Percentiles rank a stretch among this genome's conserved stretches.
Conservation (phyloP, 176 grass and related monocot species). For the Rhynchospora breviuscula region DNA sequence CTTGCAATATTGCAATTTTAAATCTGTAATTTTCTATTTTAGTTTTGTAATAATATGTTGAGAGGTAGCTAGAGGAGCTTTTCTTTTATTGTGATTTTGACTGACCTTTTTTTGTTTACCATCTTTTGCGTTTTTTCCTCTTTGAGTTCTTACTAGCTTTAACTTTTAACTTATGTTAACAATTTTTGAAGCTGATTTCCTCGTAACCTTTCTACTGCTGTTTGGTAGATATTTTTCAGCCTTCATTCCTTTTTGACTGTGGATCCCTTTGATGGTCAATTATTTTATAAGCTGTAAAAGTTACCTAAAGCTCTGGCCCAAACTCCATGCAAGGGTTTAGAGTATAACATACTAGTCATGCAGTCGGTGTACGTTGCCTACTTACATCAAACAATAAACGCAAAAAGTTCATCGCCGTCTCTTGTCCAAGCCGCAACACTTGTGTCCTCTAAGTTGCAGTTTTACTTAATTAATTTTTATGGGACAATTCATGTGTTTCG, state of each 20-base stretch:
- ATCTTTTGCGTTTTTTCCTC: background rate
- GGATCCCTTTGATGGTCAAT: background rate
- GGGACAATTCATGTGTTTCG: too few species aligned
- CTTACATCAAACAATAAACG: too few species aligned
- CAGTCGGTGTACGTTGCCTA: too few species aligned
- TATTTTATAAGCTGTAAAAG: background rate
- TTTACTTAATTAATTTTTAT: too few species aligned
- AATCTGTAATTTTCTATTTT: background rate
- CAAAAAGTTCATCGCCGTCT: too few species aligned
- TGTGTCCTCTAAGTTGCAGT: too few species aligned
- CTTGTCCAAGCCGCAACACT: too few species aligned
- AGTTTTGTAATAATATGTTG: background rate
- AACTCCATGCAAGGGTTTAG: too few species aligned
- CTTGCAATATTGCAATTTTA: conserved; percentile 7
- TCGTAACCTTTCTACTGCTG: background rate
- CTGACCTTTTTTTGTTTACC: background rate
- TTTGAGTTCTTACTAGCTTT: background rate
- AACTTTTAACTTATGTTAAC: background rate
- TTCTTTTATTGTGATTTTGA: background rate
- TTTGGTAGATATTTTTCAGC: background rate
- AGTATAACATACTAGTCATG: too few species aligned
- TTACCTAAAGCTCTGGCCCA: too few species aligned
- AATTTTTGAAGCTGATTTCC: background rate
- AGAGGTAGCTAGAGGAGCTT: background rate
- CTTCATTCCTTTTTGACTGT: background rate